Evolutionary conservation across 805 yeast genomes (phyloP).

Genomic region (Lipomyces lipofer): DNA sequence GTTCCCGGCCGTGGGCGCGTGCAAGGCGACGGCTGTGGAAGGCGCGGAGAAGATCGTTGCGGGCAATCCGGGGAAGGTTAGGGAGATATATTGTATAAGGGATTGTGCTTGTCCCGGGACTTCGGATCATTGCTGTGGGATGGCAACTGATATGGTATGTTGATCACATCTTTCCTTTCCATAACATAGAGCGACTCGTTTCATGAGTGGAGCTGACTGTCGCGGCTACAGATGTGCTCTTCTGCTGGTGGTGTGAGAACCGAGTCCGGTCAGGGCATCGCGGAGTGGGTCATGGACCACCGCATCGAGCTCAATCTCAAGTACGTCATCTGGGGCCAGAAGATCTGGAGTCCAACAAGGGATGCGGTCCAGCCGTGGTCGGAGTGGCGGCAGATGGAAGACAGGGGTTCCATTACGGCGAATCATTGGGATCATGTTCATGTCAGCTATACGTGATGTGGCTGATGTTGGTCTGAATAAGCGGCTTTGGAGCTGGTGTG

Average conservation of each 20-base stretch:
- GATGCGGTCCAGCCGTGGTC: background rate
- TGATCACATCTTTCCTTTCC: background rate
- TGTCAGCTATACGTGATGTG: background rate
- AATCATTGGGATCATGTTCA: background rate
- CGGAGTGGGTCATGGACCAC: background rate
- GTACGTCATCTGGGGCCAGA: background rate
- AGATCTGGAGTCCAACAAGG: background rate
- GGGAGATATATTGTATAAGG: background rate
- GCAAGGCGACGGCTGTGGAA: background rate
- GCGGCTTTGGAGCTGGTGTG: background rate
- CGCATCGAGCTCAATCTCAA: background rate
- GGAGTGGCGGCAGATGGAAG: background rate
- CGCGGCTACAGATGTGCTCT: background rate
- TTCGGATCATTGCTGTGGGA: background rate
- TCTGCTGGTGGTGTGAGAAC: background rate
- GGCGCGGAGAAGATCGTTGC: background rate
- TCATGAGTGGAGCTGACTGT: background rate
- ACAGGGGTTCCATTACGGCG: background rate
- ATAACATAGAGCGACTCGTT: background rate
- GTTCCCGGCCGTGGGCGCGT: background rate
- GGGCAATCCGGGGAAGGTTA: background rate
- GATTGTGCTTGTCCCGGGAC: background rate
- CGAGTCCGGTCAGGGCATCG: background rate
- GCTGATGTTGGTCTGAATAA: background rate
- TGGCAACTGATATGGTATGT: background rate